Base-by-base conservation (phyloP, 163 green algal genomes). In the Scenedesmus sp. region DNA sequence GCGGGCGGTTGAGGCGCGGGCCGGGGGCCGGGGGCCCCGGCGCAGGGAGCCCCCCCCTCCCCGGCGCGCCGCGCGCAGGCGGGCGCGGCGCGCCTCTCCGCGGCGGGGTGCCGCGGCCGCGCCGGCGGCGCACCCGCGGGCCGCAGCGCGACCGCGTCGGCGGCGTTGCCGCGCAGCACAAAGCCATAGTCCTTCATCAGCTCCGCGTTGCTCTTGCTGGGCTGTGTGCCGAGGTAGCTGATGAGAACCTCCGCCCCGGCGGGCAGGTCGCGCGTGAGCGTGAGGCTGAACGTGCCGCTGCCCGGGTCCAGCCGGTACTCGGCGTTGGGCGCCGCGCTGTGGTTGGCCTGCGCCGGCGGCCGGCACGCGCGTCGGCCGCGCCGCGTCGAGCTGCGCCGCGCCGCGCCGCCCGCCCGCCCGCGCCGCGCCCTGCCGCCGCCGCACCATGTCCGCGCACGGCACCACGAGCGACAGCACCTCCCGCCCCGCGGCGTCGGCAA, bases 101-200 rank as follows among this genome's bases (percentile, higher is more conserved):
- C n/a, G n/a, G n/a, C n/a, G n/a, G n/a, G n/a, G n/a, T n/a, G n/a
- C n/a, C n/a, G n/a, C n/a, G n/a, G n/a, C n/a, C n/a, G n/a, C n/a
- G n/a, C 22, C 22, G 53, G 20, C 53, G 3, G 24, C 60, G 48
- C 48, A 79, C 71, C 60, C 51, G 60, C 54, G 47, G 58, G 50
- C 29, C 58, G 0, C 24, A 89, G 86, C n/a, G 60, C 22, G 9
- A 89, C 26, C 11, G 62, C 31, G 58, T 89, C 84, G 34, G 80
- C 81, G 17, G 50, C 18, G 60, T 89, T 89, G 14, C 69, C 84
- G 1, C 56, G 63, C 29, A 86, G n/a, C 29, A 89, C 70, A 63
- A 89, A 89, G 15, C 84, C 84, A 31, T 89, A 86, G 57, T 89
- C 82, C 22, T 82, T 75, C 83, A 89, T 77, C 57, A 89, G 50